Evolutionary conservation across 805 yeast species (phyloP), one percentile per base, ranked within the genome.

Genomic region (Limtongia smithiae): DNA sequence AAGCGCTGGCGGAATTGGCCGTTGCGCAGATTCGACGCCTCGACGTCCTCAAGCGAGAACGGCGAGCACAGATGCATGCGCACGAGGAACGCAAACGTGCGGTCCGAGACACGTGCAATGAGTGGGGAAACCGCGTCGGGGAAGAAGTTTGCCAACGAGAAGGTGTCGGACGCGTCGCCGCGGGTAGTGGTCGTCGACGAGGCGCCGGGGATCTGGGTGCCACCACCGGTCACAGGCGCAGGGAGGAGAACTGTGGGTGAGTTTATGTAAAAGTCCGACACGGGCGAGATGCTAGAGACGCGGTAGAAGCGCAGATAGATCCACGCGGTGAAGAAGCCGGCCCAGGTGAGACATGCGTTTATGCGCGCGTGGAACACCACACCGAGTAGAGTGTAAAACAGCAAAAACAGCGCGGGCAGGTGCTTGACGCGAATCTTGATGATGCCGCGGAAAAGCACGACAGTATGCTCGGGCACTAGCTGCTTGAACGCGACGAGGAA

Each of bases 121-220:
- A 66, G 74, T 53, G 72, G 72, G 71, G 52, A 41, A 8, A 55
- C n/a, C 14, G 50, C 46, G 37, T 74, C 79, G 0, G 97, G 97
- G 79, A 90, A 90, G 65, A 90, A 87, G 60, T 83, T 83, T 28
- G 82, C 81, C 54, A 90, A 74, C 47, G 85, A 81, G 71, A 90
- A 90, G 1, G 91, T 84, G 58, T 90, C 96, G 0, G 93, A 82
- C 0, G 96, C 95, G 65, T 89, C 96, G 33, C 97, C 96, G 24
- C 76, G 66, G 9, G 81, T 68, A 11, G 41, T 42, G 21, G 18
- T 7, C 21, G 37, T 24, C 11, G 36, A 24, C 3, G 30, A 20
- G 6, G 44, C 18, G 14, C 32, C 28, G 7, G 41, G 25, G 7
- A 27, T 9, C 15, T 24, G 18, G 27, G 6, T 20, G 15, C 17